Evolutionary conservation across 2,329 filamentous ascomycete species (phyloP).

Genomic region (Fonsecaea monophora): DNA sequence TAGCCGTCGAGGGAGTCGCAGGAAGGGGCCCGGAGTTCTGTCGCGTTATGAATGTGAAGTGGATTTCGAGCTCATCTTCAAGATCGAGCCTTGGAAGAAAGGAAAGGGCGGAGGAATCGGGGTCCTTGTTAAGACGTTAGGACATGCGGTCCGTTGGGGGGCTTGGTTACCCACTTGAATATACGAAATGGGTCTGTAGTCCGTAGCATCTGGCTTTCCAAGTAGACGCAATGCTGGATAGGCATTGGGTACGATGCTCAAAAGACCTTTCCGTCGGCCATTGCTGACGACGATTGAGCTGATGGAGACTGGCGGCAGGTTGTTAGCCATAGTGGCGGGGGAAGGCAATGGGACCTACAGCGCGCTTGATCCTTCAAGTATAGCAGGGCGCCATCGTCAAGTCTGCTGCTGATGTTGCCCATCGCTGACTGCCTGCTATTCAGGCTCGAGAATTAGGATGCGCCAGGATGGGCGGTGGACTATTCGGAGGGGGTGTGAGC

Average conservation of each 20-base stretch:
- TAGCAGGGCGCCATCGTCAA: constrained; percentile 79
- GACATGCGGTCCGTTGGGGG: constrained; percentile 11
- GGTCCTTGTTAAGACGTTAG: constrained; percentile 66
- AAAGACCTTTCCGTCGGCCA: constrained; percentile 74
- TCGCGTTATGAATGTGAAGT: constrained; percentile 84
- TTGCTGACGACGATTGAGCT: constrained; percentile 82
- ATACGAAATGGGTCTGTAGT: constrained; percentile 82
- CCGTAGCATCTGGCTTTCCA: constrained; percentile 73
- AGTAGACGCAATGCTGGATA: constrained; percentile 82
- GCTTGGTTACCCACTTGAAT: constrained; percentile 72
- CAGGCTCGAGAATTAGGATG: constrained; percentile 22
- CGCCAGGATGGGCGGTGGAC: constrained; percentile 27
- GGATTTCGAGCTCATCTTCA: constrained; percentile 91
- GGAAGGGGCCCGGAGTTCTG: constrained; percentile 56
- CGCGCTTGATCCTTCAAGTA: constrained; percentile 90
- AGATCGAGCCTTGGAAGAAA: constrained; percentile 88
- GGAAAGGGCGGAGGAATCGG: constrained; percentile 62
- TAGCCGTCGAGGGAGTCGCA: constrained; percentile 60
- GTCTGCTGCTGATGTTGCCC: constrained; percentile 90
- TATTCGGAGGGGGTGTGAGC: background rate
- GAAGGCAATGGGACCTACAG: constrained; percentile 64
- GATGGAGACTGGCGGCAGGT: constrained; percentile 73
- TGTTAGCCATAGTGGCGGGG: constrained; percentile 33
- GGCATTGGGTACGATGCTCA: constrained; percentile 81
- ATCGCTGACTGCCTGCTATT: constrained; percentile 57